phyloP scores from a whole-genome alignment of 495 filamentous ascomycete genomes.

The Aspergillus hancockii region DNA sequence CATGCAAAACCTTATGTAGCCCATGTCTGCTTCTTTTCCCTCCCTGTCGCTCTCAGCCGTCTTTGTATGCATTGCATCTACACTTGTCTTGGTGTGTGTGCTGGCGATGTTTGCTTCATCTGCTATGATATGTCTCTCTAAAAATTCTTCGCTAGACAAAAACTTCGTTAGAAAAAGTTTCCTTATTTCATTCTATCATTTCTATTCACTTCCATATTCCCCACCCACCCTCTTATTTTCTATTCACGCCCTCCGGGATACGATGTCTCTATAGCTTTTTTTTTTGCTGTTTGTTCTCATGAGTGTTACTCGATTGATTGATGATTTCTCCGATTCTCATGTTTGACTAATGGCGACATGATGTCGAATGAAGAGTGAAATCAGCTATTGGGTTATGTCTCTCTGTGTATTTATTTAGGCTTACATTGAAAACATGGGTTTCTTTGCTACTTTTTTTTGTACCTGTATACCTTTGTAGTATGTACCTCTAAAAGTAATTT shows the following conservation, averaged over 20 bases:
- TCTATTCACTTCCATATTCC: constrained; percentile 6
- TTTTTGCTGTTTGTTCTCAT: background rate
- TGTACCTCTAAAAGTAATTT: too few species aligned
- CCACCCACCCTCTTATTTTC: background rate
- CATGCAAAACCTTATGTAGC: background rate
- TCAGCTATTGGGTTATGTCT: background rate
- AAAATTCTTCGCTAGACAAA: constrained; percentile 22
- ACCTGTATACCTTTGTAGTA: too few species aligned
- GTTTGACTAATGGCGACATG: background rate
- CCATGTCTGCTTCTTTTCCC: constrained; percentile 12
- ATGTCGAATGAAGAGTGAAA: background rate
- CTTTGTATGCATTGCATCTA: constrained; percentile 25
- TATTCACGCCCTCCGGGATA: background rate
- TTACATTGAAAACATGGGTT: background rate
- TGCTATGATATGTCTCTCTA: constrained; percentile 8
- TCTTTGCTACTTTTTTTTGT: background rate
- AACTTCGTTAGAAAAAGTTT: constrained; percentile 29
- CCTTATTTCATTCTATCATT: constrained; percentile 9
- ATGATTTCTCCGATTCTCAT: background rate
- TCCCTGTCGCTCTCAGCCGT: constrained; percentile 11
- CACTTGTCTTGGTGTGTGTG: constrained; percentile 22
- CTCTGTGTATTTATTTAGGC: background rate
- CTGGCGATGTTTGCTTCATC: constrained; percentile 18
- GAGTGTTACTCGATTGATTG: background rate
- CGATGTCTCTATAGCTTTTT: background rate